Conservation (phyloP, 2,329 filamentous ascomycete genomes). For the Calonectria crousiana region DNA sequence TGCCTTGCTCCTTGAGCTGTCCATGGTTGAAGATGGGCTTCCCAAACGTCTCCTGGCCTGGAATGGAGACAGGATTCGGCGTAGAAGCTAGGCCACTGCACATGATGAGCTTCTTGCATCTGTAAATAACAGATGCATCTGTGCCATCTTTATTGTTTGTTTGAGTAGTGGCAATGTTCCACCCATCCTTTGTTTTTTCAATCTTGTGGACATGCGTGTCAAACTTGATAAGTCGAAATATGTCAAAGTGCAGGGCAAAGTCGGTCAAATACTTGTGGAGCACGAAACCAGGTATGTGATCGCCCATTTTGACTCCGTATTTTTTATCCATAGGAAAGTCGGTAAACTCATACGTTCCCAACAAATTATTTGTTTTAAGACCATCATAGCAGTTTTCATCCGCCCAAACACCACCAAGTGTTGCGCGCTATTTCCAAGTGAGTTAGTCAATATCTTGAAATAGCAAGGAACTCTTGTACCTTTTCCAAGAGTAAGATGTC, state of each 20-base stretch:
- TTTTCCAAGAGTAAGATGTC: neutral
- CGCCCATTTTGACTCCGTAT: neutral
- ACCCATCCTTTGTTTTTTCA: neutral
- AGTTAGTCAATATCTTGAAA: no score
- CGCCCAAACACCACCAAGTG: neutral
- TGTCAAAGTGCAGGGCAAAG: neutral
- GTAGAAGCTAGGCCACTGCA: neutral
- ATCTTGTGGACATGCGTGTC: neutral
- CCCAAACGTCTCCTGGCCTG: neutral
- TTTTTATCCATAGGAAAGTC: neutral
- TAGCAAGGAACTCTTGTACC: neutral
- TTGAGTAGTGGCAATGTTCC: neutral
- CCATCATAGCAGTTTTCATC: conserved; percentile 8
- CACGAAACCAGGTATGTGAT: neutral
- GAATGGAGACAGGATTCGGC: neutral
- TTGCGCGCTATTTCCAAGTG: neutral
- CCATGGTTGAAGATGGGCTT: neutral
- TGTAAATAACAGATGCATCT: neutral
- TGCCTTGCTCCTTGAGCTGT: neutral
- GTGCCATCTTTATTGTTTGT: neutral
- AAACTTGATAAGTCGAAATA: neutral
- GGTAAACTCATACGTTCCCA: neutral
- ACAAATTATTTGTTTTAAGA: neutral
- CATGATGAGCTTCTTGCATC: neutral
- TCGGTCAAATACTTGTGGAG: neutral